Evolutionary conservation across 805 yeast species (phyloP).

Genomic region (Candida maesae): DNA sequence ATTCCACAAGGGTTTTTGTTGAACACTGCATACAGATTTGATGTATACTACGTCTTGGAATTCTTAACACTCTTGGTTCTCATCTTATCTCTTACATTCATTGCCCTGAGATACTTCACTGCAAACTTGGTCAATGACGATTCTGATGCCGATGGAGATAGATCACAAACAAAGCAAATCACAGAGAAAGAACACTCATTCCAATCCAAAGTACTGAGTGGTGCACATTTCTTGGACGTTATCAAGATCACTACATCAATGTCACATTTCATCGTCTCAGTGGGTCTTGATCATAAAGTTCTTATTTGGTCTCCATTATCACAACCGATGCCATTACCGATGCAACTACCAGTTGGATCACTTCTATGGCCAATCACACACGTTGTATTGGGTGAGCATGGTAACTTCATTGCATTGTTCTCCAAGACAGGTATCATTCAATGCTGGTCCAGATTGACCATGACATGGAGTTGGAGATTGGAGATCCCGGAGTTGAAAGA

Average conservation of each 20-base stretch:
- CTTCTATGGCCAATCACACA: conserved; percentile 62
- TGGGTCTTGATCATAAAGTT: conserved; percentile 71
- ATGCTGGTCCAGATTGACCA: conserved; percentile 55
- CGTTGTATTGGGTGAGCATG: conserved; percentile 52
- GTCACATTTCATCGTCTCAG: conserved; percentile 60
- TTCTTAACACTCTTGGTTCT: conserved; percentile 48
- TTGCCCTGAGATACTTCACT: conserved; percentile 40
- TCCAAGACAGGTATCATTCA: conserved; percentile 49
- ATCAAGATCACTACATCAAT: conserved; percentile 55
- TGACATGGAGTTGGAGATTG: conserved; percentile 56
- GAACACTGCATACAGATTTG: conserved; percentile 39
- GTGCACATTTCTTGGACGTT: conserved; percentile 60
- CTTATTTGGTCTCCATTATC: conserved; percentile 70
- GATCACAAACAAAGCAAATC: conserved; percentile 9
- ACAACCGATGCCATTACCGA: conserved; percentile 43
- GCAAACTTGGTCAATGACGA: conserved; percentile 14
- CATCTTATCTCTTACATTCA: conserved; percentile 44
- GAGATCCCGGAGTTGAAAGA: conserved; percentile 33
- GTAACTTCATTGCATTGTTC: conserved; percentile 54
- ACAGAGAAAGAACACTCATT: conserved; percentile 22
- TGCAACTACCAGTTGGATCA: conserved; percentile 37
- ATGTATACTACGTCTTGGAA: conserved; percentile 52
- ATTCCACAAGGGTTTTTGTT: conserved; percentile 16
- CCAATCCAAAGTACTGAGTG: conserved; percentile 41
- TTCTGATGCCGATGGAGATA: conserved; percentile 22